phyloP scores from a whole-genome alignment of 192 early-diverging fungal species.

The Mortierella alpina region DNA sequence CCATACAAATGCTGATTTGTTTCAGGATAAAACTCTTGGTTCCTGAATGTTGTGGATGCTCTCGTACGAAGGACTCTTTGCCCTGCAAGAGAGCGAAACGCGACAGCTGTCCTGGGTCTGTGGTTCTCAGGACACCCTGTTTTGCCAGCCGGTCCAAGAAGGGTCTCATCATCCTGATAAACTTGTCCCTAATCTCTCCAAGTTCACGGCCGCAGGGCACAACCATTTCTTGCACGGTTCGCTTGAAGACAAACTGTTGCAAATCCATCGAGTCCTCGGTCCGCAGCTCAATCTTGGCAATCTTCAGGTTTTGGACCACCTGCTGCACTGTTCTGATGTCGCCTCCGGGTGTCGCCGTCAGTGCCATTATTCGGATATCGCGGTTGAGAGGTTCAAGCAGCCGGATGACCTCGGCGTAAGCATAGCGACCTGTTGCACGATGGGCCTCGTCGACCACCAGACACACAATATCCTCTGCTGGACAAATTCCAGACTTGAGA shows the following conservation, averaged over 20 bases:
- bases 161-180: slow-evolving; percentile 33
- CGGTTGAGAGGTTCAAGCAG: slow-evolving; percentile 59
- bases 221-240: slow-evolving; percentile 73
- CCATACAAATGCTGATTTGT: slow-evolving; percentile 29
- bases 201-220: slow-evolving; percentile 66
- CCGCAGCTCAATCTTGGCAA: slow-evolving; percentile 83
- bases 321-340: slow-evolving; percentile 76
- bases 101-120: slow-evolving; percentile 49
- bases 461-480: slow-evolving; percentile 69
- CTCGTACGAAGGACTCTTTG: slow-evolving; percentile 13
- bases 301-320: slow-evolving; percentile 81
- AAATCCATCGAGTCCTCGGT: slow-evolving; percentile 92
- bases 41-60: slow-evolving; percentile 14
- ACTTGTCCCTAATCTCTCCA: slow-evolving; percentile 34
- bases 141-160: slow-evolving; percentile 47
- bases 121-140: slow-evolving; percentile 22
- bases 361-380: slow-evolving; percentile 81
- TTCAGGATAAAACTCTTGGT: slow-evolving; percentile 25
- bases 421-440: slow-evolving; percentile 84
- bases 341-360: slow-evolving; percentile 89
- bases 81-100: slow-evolving; percentile 58
- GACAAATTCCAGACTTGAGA: slow-evolving; percentile 72
- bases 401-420: slow-evolving; percentile 81
- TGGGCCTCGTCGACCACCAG: slow-evolving; percentile 96
- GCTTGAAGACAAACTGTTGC: slow-evolving; percentile 74